Conservation (phyloP, 2,329 filamentous ascomycete species). For the Gliomastix tumulicola region DNA sequence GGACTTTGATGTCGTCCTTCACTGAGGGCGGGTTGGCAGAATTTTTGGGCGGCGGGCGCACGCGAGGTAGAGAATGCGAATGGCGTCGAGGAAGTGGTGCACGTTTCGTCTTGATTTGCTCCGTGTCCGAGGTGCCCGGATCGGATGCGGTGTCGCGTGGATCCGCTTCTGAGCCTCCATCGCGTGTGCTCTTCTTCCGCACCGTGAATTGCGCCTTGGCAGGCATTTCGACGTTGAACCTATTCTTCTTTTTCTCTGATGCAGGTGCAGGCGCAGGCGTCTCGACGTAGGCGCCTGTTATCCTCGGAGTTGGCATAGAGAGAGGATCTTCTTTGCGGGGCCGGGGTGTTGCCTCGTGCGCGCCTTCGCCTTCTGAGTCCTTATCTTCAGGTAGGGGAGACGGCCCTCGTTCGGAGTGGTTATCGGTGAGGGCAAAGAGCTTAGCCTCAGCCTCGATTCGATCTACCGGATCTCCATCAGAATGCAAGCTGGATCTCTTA, state of each 20-base stretch:
- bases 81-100: conserved; percentile 19
- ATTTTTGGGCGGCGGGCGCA: conserved; percentile 41
- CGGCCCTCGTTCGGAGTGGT: conserved; percentile 49
- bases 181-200: too few relatives aligned
- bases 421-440: conserved; percentile 47
- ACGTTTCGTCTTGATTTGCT: too few relatives aligned
- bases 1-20: conserved; percentile 46
- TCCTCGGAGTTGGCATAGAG: conserved; percentile 43
- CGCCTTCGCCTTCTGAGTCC: conserved; percentile 14
- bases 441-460: conserved; percentile 50
- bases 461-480: conserved; percentile 47
- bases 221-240: not conserved
- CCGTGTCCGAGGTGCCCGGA: too few relatives aligned
- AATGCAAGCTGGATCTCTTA: conserved; percentile 41
- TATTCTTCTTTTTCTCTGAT: conserved; percentile 32
- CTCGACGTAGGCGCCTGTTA: conserved; percentile 50
- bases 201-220: too few relatives aligned
- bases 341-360: conserved; percentile 39
- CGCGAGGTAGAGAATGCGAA: conserved; percentile 32
- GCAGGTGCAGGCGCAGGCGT: conserved; percentile 49
- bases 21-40: conserved; percentile 46
- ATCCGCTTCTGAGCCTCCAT: too few relatives aligned
- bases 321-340: conserved; percentile 35
- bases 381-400: not conserved
- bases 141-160: not conserved